phyloP scores from a whole-genome alignment of 441 rosid species.

The Populus tomentosa region DNA sequence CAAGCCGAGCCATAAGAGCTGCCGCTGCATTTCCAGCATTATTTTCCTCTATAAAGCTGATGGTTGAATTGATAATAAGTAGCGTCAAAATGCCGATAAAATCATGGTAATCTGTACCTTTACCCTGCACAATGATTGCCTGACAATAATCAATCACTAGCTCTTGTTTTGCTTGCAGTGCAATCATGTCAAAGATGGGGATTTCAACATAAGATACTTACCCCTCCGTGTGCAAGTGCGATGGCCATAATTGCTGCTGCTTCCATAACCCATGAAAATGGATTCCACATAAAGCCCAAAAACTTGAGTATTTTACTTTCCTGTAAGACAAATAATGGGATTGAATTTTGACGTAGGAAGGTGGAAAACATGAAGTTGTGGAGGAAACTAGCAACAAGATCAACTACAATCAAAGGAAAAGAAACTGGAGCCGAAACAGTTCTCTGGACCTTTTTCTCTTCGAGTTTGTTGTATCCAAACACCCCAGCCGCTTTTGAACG shows the following conservation, averaged over 20 bases:
- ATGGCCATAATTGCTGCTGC: conserved; percentile 95
- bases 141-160: not conserved
- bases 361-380: not conserved
- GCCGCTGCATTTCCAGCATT: conserved; percentile 65
- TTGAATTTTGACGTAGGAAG: not conserved
- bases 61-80: conserved; percentile 82
- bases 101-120: conserved; percentile 77
- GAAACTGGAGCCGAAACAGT: not conserved
- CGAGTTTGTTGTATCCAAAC: conserved; percentile 61
- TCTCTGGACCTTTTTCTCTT: conserved; percentile 50
- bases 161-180: not conserved
- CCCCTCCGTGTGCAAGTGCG: conserved; percentile 75
- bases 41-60: conserved; percentile 91
- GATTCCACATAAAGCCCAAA: conserved; percentile 32
- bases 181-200: not conserved
- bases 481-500: conserved; percentile 37
- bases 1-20: conserved; percentile 28
- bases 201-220: conserved; percentile 21
- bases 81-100: conserved; percentile 72
- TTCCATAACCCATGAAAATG: conserved; percentile 93
- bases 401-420: not conserved
- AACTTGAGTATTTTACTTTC: conserved; percentile 91
- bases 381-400: not conserved
- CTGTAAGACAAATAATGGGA: conserved; percentile 27
- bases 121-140: conserved; percentile 41